Percentiles rank a stretch among this genome's conserved stretches.
These are phyloP conservation scores for Penicillium coprophilum DNA, from an alignment of 495 filamentous ascomycete species.

Conservation along the genomic window DNA sequence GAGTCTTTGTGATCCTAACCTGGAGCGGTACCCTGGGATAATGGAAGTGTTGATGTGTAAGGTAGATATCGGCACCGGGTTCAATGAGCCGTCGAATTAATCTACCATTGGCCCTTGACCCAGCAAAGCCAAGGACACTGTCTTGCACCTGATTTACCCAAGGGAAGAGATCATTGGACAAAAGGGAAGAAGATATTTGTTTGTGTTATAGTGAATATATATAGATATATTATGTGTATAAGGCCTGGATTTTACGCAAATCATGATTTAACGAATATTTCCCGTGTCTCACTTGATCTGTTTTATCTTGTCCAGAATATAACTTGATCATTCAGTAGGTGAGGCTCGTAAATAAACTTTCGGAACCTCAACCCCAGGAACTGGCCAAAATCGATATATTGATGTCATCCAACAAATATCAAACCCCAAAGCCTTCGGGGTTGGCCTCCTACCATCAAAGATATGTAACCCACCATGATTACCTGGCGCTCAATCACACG, in stretches of 20 bases:
- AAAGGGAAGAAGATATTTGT: slow-evolving; percentile 3
- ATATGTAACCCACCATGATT: background rate
- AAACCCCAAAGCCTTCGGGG: background rate
- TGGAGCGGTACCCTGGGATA: background rate
- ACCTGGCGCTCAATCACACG: slow-evolving; percentile 4
- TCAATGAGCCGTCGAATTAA: slow-evolving; percentile 8
- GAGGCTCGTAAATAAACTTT: slow-evolving; percentile 3
- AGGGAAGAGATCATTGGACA: slow-evolving; percentile 3
- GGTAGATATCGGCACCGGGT: slow-evolving; percentile 7
- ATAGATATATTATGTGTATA: too few species aligned
- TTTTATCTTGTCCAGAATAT: too few species aligned
- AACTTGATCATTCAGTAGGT: background rate
- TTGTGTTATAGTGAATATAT: too few species aligned
- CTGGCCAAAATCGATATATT: background rate
- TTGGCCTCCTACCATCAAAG: background rate
- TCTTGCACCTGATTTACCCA: slow-evolving; percentile 1
- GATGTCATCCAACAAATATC: slow-evolving; percentile 8
- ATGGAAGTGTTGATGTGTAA: slow-evolving; percentile 5
- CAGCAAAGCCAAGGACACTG: background rate
- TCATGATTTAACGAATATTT: too few species aligned
- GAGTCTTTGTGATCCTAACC: background rate
- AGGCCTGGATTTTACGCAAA: too few species aligned
- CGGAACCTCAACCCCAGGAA: slow-evolving; percentile 8
- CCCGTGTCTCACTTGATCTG: too few species aligned
- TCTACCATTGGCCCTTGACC: background rate